Evolutionary conservation across 352 stramenopile species (phyloP), one percentile per base, ranked within the genome.

Genomic region (Globisporangium parvum): DNA sequence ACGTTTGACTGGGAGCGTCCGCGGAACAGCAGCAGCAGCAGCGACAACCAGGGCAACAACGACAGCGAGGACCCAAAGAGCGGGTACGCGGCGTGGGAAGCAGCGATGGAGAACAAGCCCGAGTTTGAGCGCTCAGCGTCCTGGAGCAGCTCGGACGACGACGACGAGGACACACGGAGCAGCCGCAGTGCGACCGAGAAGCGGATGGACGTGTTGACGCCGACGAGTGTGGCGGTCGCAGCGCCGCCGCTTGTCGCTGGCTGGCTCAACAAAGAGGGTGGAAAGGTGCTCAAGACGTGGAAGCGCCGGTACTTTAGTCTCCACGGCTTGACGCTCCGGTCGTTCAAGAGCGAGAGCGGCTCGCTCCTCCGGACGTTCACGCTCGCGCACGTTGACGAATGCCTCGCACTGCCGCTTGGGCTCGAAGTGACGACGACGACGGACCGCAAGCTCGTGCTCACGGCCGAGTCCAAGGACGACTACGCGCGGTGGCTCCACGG

Each of bases 301-400:
- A 88, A 91, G 59, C 69, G 65, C 0, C 75, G 80, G 14, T 93
- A 85, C 57, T 93, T 90, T 54, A 88, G 74, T 0, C 65, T 93
- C 3, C 75, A 87, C 17, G 79, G 74, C 2, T 70, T 71, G 21
- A 91, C 70, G 52, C 59, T 93, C 44, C 85, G 74, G 42, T 93
- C 87, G 54, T 93, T 85, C 53, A 91, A 91, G 57, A 87, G 72
- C 44, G 72, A 77, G 24, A 85, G 63, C 44, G 74, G 80, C 0
- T 70, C 74, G 33, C 45, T 88, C 21, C 53, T 91, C 18, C 70
- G 73, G 1, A 76, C 75, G 2, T 68, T 76, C 31, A 67, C 63
- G 17, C 67, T 89, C 47, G 51, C 63, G 1, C 55, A 62, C 33
- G 68, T 90, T 18, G 51, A 60, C 11, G 62, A 75, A 51, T 53